Base-by-base conservation (phyloP, 1,139 yeast genomes). In the Spathaspora sp. region DNA sequence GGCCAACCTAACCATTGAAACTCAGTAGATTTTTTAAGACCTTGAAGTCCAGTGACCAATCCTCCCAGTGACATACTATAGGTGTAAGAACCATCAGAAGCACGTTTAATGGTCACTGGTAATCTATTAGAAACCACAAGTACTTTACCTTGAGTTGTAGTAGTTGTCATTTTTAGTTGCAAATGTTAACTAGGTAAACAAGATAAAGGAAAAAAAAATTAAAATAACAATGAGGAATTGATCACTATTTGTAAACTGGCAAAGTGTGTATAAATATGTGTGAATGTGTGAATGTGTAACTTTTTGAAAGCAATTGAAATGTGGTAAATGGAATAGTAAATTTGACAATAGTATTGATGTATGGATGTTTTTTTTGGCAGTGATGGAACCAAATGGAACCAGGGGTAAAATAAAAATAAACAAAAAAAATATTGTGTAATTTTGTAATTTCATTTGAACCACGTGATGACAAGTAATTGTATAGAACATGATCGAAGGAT, bases 1-100 rank as follows among this genome's bases (percentile, higher is more conserved):
- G 98, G 97, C 99, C 99, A 95, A 16, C 99, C 99, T 57, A 89
- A 83, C 99, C 99, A 95, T 63, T 89, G 95, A 68, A 93, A 93
- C 50, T 87, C 86, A 11, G 93, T 84, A 10, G 85, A 71, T 58
- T 89, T 88, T 64, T 89, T 89, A 47, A 95, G 72, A 0, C 99
- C 98, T 58, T 91, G 96, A 39, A 95, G 72, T 0, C 98, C 99
- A 1, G 98, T 89, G 27, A 95, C 99, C 44, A 95, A 78, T 1
- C 99, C 99, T 15, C 99, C 99, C 2, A 97, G 88, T 10, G 97
- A 90, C 97, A 93, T 89, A 44, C 84, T 72, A 59, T 84, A 84
- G 47, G 78, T 80, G 56, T 86, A 87, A 42, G 82, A 74, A 0
- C 88, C 90, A 33, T 70, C 68, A 4, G 68, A 57, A n/a, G 79